A percentile compares a stretch with the other conserved stretches of the same genome.
phyloP scores from a whole-genome alignment of 2,329 filamentous ascomycete species.

The Calonectria pseudoturangicola region DNA sequence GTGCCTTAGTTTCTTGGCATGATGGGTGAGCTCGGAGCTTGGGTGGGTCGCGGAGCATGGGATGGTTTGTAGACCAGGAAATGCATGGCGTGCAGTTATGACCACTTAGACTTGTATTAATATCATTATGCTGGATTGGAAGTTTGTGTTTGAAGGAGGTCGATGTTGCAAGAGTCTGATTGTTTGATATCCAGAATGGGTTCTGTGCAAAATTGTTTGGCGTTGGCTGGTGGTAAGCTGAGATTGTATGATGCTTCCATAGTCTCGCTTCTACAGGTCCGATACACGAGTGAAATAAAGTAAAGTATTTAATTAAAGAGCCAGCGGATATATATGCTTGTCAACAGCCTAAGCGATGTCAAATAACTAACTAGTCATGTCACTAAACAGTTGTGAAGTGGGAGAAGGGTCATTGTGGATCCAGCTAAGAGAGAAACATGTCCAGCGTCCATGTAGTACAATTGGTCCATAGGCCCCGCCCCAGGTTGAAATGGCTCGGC shows the following conservation, averaged over 20 bases:
- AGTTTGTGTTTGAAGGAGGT: not conserved
- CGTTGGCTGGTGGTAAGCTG: not conserved
- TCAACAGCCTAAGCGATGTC: too few species aligned
- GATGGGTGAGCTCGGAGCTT: not conserved
- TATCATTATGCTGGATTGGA: not conserved
- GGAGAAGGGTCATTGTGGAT: not conserved
- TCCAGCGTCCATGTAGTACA: not conserved
- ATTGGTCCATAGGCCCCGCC: slow-evolving; percentile 9
- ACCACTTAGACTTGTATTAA: not conserved
- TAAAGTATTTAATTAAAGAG: too few species aligned
- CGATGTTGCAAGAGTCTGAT: not conserved
- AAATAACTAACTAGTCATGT: too few species aligned
- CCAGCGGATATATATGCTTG: too few species aligned
- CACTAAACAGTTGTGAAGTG: not conserved
- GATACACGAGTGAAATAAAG: too few species aligned
- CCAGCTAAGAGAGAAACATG: not conserved
- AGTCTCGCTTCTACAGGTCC: too few species aligned
- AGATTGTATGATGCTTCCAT: not conserved
- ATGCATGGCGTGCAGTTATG: not conserved
- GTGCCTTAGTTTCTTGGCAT: slow-evolving; percentile 16
- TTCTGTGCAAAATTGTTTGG: too few species aligned
- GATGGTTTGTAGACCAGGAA: not conserved
- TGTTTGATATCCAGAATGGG: not conserved
- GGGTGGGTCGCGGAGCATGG: not conserved
- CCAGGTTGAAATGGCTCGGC: not conserved